Evolutionary conservation across 2,329 filamentous ascomycete species (phyloP), one percentile per base, ranked within the genome.

Genomic region (Talaromyces marneffei): DNA sequence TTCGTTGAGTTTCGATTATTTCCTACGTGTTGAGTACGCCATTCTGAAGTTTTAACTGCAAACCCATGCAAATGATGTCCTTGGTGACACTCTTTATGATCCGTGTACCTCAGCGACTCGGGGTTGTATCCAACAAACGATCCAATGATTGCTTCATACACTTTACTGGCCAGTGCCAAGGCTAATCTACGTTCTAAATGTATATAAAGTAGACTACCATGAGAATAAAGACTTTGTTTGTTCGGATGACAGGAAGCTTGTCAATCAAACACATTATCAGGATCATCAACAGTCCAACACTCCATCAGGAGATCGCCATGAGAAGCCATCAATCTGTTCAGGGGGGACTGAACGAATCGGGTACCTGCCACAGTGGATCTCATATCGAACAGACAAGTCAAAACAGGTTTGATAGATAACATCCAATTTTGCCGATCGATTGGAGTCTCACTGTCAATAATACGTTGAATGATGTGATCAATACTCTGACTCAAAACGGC

Each of bases 401-500:
- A 29, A 7, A 57, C 25, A 57, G 54, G 25, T 27, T 44, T 57
- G 6, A 57, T 44, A 8, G 54, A 57, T 31, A 33, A 18, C 54
- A 57, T 57, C 39, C 27, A 31, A 3, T 16, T 35, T 18, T 10
- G 12, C 7, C 18, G 16, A 20, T 16, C 20, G 25, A 35, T 6
- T 18, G 31, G 14, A 2, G 9, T 23, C 23, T 55, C 53, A 23
- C 14, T 35, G 12, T 29, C 53, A 4, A 18, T n/a, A 37, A 42
- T 23, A 3, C 23, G 27, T 42, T 50, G 16, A 10, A 44, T 8
- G 8, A 59, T 27, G 25, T 35, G 27, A 10, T 53, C 35, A 7
- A 59, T 33, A 25, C 33, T 44, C 39, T 59, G 53, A 40, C 35
- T 53, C 57, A 53, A 18, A 33, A 59, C 35, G 31, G 35, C 25